Conservation (phyloP, 108 stramenopile genomes). For the Nitzschia palea region DNA sequence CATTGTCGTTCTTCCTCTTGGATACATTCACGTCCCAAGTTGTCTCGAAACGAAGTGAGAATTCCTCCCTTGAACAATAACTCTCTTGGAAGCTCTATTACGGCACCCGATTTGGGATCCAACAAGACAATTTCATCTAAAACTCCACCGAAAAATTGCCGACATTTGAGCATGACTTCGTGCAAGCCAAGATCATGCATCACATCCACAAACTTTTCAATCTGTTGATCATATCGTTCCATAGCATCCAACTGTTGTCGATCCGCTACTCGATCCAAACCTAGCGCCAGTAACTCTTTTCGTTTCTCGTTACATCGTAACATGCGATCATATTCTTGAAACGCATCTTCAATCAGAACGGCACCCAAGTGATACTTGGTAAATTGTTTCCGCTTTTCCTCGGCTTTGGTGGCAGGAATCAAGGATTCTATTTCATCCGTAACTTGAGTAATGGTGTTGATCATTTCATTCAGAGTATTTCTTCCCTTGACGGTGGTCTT, state of each 20-base stretch:
- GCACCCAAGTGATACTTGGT: conserved; percentile 28
- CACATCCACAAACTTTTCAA: conserved; percentile 14
- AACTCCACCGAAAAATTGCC: not conserved
- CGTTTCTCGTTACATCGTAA: conserved; percentile 2
- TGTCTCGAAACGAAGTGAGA: not conserved
- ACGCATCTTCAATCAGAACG: conserved; percentile 10
- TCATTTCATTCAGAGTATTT: conserved; percentile 24
- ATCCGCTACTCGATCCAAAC: conserved; percentile 12
- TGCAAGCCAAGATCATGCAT: conserved; percentile 26
- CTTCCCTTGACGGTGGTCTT: conserved; percentile 19
- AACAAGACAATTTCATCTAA: conserved; percentile 25
- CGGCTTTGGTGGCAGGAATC: conserved; percentile 6
- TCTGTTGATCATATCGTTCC: conserved; percentile 2
- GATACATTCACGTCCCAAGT: not conserved
- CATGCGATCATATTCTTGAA: conserved; percentile 23
- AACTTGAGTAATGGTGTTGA: not conserved
- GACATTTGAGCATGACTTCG: conserved; percentile 15
- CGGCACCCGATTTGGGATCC: conserved; percentile 23
- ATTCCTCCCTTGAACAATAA: not conserved
- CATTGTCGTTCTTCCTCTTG: conserved; percentile 15
- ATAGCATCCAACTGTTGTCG: conserved; percentile 10
- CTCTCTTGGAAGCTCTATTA: not conserved
- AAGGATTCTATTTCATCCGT: not conserved
- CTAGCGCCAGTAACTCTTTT: not conserved
- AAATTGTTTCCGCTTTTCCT: conserved; percentile 8